Evolutionary conservation across 352 stramenopile species (phyloP), one percentile per base, ranked within the genome.

Genomic region (Phytophthora lateralis): DNA sequence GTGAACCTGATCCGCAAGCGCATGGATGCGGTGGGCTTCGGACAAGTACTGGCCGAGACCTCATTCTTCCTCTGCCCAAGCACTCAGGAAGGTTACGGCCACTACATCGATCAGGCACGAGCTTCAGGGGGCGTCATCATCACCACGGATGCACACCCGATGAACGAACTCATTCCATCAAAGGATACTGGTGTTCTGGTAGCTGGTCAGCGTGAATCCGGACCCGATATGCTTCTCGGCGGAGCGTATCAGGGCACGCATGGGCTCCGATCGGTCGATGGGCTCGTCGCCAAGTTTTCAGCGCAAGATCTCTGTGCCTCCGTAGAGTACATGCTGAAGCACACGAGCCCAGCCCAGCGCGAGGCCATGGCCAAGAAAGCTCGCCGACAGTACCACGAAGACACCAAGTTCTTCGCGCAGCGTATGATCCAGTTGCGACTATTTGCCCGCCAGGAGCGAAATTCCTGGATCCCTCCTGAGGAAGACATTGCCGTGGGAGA

Each of bases 61-160:
- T 45, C 75, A 1, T 82, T 81, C 26, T 78, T 91, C 39, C 55
- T 89, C 24, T 88, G 75, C 15, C 61, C 81, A 38, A 91, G 79
- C 35, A 51, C 47, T 1, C 66, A 75, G 39, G 81, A 90, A 73
- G 80, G 78, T 15, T 90, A 83, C 45, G 78, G 80, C 29, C 80
- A 89, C 65, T 85, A 78, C 54, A 86, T 89, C 48, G 82, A 89
- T 56, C 80, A 89, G 37, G 80, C 71, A 14, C 68, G 77, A 8
- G 75, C 77, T 1, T 52, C 71, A 3, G 73, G 80, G 0, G 75
- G 60, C 2, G 59, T 88, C n/a, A 62, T 89, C 11, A 58, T 89
- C 45, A 76, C 80, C 3, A 80, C 80, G 0, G 66, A 88, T 39
- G 61, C 60, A 4, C 75, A 78, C 27, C 80, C 80, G n/a, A 89